Percentiles rank a stretch among this genome's conserved stretches.
Evolutionary conservation across 768 basidiomycete genomes (phyloP).

Genomic region (Suillus hirtellus): DNA sequence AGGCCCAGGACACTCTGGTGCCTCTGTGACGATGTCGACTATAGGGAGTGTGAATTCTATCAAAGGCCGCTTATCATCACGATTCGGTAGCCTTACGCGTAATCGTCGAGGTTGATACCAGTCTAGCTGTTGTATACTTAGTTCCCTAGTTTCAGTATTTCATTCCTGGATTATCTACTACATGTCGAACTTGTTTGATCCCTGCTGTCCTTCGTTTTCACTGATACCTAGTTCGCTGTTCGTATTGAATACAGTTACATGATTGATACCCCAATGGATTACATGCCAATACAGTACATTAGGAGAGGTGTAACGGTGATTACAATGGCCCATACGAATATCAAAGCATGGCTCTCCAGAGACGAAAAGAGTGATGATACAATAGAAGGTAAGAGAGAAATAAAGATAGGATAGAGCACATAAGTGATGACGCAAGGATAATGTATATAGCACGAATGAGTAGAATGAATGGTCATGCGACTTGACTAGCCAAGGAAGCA

Average conservation of each 20-base stretch:
- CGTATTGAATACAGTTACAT: slow-evolving; percentile 10
- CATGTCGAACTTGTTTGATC: background rate
- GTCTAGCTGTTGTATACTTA: slow-evolving; percentile 17
- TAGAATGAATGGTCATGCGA: slow-evolving; percentile 17
- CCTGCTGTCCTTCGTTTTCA: background rate
- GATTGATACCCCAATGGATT: slow-evolving; percentile 19
- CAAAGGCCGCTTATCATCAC: slow-evolving; percentile 66
- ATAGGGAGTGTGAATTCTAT: slow-evolving; percentile 66
- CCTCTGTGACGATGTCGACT: slow-evolving; percentile 63
- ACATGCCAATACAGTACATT: slow-evolving; percentile 18
- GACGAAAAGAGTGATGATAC: slow-evolving; percentile 21
- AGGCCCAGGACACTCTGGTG: slow-evolving; percentile 45
- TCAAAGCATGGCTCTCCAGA: slow-evolving; percentile 6
- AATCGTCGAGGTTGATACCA: slow-evolving; percentile 37
- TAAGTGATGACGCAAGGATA: background rate
- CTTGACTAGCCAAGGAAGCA: slow-evolving; percentile 22
- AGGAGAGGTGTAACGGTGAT: slow-evolving; percentile 12
- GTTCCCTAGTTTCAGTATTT: slow-evolving; percentile 12
- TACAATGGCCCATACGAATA: slow-evolving; percentile 16
- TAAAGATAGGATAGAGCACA: slow-evolving; percentile 16
- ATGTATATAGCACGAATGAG: slow-evolving; percentile 10
- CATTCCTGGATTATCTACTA: background rate
- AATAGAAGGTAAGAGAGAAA: slow-evolving; percentile 25
- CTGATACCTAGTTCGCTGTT: background rate
- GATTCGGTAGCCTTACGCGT: slow-evolving; percentile 71